Evolutionary conservation across 1,284 basidiomycete species (phyloP).

Genomic region (Apiotrichum gamsii): DNA sequence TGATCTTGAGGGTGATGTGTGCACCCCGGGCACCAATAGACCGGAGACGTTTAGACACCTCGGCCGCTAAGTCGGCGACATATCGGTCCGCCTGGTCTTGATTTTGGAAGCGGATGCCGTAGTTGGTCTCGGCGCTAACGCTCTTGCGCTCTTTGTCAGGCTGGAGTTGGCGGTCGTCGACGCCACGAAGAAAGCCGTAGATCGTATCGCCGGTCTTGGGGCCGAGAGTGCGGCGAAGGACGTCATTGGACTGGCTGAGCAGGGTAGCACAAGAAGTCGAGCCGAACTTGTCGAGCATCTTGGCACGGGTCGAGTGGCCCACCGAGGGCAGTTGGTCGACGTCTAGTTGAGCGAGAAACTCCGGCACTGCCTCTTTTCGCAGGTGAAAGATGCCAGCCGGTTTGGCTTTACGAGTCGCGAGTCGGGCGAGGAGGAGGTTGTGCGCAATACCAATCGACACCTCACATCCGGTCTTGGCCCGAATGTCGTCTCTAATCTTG

Average conservation of each 20-base stretch:
- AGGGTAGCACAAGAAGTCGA: conserved; percentile 63
- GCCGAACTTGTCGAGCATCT: conserved; percentile 64
- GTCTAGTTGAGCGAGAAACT: conserved; percentile 66
- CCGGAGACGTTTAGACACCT: conserved; percentile 66
- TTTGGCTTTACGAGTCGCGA: conserved; percentile 87
- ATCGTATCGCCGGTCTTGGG: conserved; percentile 75
- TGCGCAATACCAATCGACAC: conserved; percentile 86
- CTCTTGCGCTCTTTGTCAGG: conserved; percentile 77
- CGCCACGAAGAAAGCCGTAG: conserved; percentile 73
- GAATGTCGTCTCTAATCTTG: conserved; percentile 68
- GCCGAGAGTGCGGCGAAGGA: conserved; percentile 68
- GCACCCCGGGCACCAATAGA: conserved; percentile 63
- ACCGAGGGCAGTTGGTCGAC: conserved; percentile 85
- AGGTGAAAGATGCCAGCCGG: conserved; percentile 70
- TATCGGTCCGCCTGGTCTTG: conserved; percentile 74
- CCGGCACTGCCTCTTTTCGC: conserved; percentile 48
- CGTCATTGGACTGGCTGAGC: conserved; percentile 58
- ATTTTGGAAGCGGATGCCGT: conserved; percentile 87
- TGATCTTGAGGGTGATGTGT: conserved; percentile 74
- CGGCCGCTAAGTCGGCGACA: conserved; percentile 64
- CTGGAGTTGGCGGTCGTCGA: conserved; percentile 72
- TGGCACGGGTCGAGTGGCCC: conserved; percentile 65
- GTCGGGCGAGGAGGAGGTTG: conserved; percentile 84
- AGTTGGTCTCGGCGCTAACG: conserved; percentile 88
- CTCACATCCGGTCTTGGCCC: conserved; percentile 72